Evolutionary conservation across 2,329 filamentous ascomycete genomes (phyloP), one percentile per base, ranked within the genome.

Genomic region (Ceratocystis destructans): DNA sequence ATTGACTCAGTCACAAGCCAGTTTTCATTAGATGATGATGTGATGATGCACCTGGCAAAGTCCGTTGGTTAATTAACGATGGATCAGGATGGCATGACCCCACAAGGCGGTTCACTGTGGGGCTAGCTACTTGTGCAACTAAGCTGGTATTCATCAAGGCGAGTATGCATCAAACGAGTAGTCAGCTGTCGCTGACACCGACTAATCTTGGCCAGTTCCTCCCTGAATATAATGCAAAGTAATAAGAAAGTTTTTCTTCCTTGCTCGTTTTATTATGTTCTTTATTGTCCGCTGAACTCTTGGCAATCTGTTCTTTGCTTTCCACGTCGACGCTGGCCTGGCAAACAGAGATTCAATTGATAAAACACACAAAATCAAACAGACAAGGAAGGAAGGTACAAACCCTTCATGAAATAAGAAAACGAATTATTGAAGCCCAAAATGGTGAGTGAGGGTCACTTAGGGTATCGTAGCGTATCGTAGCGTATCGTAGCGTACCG

Each of bases 1-100:
- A 37, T 59, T 15, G 33, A 59, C 31, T n/a, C 15, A 37, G 55
- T 37, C 31, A 37, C 55, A 37, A 33, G 55, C 55, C 17, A 31
- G 31, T 28, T 59, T 15, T n/a, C 15, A 31, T 31, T 33, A 37
- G 28, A 53, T 37, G 55, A 3, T 4, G 17, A 33, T 17, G 7
- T 37, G 55, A 25, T 59, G 55, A 59, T 59, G 55, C 55, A 59
- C 55, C 25, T 59, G 25, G 17, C 25, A 57, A 57, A 57, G 55
- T 59, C 37, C 37, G 37, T 41, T 41, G 5, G 12, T 15, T 41
- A 41, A 41, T 41, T 41, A 4, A 41, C 10, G 15, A n/a, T 37
- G 17, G 55, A 33, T 59, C 25, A 59, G 15, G 22, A 28, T 53
- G 22, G 25, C 5, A 41, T 41, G 37, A 41, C 37, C 48, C 48